Percentiles rank a stretch among this genome's conserved stretches.
Conservation (phyloP, 2,329 filamentous ascomycete species). For the Chrysosporium keratinophilum region DNA sequence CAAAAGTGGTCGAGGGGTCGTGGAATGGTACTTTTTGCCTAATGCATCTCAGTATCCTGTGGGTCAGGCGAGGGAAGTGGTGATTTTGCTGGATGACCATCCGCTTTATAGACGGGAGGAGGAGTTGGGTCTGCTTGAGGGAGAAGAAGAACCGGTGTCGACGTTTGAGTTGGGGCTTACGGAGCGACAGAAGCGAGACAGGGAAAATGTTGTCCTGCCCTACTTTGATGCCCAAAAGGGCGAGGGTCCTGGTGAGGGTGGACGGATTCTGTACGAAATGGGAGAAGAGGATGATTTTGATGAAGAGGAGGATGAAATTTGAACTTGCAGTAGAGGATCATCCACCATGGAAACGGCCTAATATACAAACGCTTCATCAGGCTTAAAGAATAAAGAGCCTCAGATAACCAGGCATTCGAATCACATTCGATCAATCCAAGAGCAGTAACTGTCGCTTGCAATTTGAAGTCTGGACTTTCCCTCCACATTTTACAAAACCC, state of each 20-base stretch:
- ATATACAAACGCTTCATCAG: too few species aligned
- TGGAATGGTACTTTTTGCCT: slow-evolving; percentile 56
- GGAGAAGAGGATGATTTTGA: slow-evolving; percentile 94
- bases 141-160: slow-evolving; percentile 51
- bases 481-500: background rate
- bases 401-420: too few species aligned
- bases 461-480: too few species aligned
- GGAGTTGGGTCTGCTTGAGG: slow-evolving; percentile 37
- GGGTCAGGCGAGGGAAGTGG: slow-evolving; percentile 42
- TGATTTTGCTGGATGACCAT: slow-evolving; percentile 65
- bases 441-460: too few species aligned
- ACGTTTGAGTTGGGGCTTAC: slow-evolving; percentile 83
- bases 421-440: too few species aligned
- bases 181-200: slow-evolving; percentile 75
- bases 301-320: slow-evolving; percentile 89
- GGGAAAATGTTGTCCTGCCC: slow-evolving; percentile 82
- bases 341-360: background rate
- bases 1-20: slow-evolving; percentile 66
- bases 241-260: slow-evolving; percentile 64
- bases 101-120: slow-evolving; percentile 51
- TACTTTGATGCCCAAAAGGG: slow-evolving; percentile 92
- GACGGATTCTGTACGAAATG: slow-evolving; percentile 93
- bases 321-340: slow-evolving; percentile 14
- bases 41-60: slow-evolving; percentile 35
- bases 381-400: too few species aligned